Evolutionary conservation across 1,284 basidiomycete genomes (phyloP), one percentile per base, ranked within the genome.

Genomic region (Dichomitus squalens): DNA sequence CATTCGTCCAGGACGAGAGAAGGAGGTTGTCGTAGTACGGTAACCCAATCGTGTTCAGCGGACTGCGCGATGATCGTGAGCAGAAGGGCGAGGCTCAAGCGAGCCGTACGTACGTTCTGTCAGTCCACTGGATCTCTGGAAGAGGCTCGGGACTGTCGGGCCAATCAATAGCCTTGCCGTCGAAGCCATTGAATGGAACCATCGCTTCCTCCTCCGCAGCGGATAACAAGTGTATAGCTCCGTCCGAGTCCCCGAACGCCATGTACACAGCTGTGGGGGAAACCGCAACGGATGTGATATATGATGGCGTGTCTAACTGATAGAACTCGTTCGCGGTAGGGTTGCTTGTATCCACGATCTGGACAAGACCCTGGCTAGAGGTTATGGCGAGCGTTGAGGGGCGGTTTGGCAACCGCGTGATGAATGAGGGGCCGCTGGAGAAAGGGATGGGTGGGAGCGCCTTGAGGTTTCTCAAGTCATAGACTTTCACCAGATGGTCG

Each of bases 401-500:
- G 31, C 91, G 84, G 58, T 86, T 90, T 1, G 96, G 95, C 41
- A 98, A 81, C 35, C 92, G 74, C 54, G 91, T 87, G 61, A 97
- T 88, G 68, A 96, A 94, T 0, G 93, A 86, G 0, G 96, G 95
- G 0, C 93, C 92, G 31, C 88, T 84, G 2, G 93, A 86, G 70
- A 98, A 98, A 1, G 93, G 87, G 34, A 98, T 83, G 0, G 95
- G 93, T 0, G 87, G 86, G 27, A 90, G 82, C 2, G 92, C 79
- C 34, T 88, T 86, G 76, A 98, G 84, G 39, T 83, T 90, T 29
- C 96, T 87, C 25, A 95, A 71, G 71, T 99, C 96, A 70, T 93
- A 97, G 9, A 98, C 82, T 73, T 97, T 96, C 64, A 99, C 92
- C 25, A 97, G 79, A 1, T 95, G 92, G 71, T 98, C 96, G 0